These are phyloP conservation scores for Reticulascus tulasneorum DNA, from an alignment of 2,329 filamentous ascomycete genomes.

Conservation along the genomic window DNA sequence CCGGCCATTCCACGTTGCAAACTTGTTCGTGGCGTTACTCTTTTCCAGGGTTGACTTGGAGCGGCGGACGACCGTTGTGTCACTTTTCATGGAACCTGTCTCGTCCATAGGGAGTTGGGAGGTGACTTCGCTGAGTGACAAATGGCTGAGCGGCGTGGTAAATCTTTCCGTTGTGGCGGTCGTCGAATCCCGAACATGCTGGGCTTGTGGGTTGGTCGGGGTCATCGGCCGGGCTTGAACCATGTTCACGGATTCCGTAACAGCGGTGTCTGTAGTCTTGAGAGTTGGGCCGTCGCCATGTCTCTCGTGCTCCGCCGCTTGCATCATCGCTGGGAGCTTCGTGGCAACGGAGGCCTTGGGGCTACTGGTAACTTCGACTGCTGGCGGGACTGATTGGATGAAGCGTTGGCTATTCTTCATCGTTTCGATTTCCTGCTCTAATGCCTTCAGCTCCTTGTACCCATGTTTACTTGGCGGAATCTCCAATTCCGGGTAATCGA, in stretches of 20 bases:
- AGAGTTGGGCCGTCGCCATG: neutral
- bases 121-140: conserved; percentile 7
- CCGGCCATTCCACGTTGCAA: no score
- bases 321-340: neutral
- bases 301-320: conserved; percentile 3
- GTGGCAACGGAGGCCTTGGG: neutral
- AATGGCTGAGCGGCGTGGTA: conserved; percentile 10
- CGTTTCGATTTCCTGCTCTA: conserved; percentile 25
- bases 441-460: conserved; percentile 26
- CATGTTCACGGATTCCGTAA: neutral
- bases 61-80: no score
- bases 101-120: no score
- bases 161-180: conserved; percentile 8
- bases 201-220: conserved; percentile 1
- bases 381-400: conserved; percentile 1
- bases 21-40: no score
- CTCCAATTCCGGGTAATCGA: conserved; percentile 32
- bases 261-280: neutral
- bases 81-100: no score
- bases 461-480: conserved; percentile 25
- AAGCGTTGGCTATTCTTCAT: conserved; percentile 18
- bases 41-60: no score
- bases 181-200: conserved; percentile 3
- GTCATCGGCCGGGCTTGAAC: conserved; percentile 6
- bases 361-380: neutral